Evolutionary conservation across 1,139 yeast species (phyloP).

Genomic region (Eremothecium coryli): DNA sequence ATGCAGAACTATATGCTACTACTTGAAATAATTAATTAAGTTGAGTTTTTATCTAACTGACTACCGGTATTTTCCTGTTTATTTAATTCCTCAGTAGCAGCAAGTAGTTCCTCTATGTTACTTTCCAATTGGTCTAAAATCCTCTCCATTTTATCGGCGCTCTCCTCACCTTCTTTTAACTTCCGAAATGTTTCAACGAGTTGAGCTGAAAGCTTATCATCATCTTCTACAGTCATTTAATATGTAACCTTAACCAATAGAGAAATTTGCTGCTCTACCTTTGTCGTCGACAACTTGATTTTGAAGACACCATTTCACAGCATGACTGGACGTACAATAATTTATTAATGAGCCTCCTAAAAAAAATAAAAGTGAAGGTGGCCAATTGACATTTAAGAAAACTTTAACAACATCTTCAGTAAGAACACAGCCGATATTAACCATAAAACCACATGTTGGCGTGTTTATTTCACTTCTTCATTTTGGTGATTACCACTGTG

Average conservation of each 20-base stretch:
- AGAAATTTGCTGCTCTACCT: too few relatives aligned
- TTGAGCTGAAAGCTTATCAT: neutral
- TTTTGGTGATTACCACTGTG: constrained; percentile 4
- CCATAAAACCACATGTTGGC: constrained; percentile 1
- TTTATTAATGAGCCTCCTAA: too few relatives aligned
- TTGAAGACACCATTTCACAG: too few relatives aligned
- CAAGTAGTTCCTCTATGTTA: constrained; percentile 41
- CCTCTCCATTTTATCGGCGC: constrained; percentile 46
- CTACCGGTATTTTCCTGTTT: too few relatives aligned
- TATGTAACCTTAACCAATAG: neutral
- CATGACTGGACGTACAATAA: too few relatives aligned
- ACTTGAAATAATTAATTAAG: too few relatives aligned
- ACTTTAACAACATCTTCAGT: too few relatives aligned
- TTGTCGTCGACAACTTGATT: too few relatives aligned
- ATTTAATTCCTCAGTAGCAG: constrained; percentile 23
- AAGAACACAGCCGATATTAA: too few relatives aligned
- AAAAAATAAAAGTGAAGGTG: too few relatives aligned
- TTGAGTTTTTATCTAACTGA: too few relatives aligned
- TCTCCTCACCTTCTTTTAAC: constrained; percentile 47
- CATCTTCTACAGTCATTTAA: constrained; percentile 1
- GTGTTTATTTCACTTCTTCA: neutral
- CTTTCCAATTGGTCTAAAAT: constrained; percentile 49
- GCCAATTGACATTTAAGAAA: too few relatives aligned
- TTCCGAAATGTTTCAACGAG: constrained; percentile 30
- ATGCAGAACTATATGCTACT: neutral